Evolutionary conservation across 805 yeast species (phyloP), one percentile per base, ranked within the genome.

Genomic region (Allodekkera sacchari): DNA sequence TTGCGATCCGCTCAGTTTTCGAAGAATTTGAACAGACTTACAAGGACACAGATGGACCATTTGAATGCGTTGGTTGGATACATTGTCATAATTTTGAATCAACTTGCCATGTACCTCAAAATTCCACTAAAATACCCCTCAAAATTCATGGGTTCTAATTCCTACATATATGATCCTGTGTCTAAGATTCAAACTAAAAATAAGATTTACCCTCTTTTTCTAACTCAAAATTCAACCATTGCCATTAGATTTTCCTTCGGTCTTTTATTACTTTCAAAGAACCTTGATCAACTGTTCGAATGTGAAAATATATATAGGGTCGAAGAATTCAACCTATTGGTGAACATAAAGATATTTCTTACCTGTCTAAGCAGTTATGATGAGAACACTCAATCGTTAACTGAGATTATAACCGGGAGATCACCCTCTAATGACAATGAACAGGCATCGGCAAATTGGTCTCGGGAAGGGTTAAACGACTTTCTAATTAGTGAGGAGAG

Each of bases 71-170:
- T 71, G n/a, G 46, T 70, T 17, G 75, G 76, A 2, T 61, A 61
- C 33, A 57, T 67, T 4, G 55, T 67, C 3, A 66, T 67, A 19
- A 43, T 72, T 4, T 57, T 69, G 5, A 44, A 48, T 10, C 38
- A 61, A 18, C 45, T 70, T 4, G 53, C 74, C 5, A 39, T 41
- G 15, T 67, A 71, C 34, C 48, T 72, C 32, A 50, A 49, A 14
- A 56, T 68, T 3, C 63, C 72, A 4, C 45, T 72, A 24, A 57
- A 74, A 25, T 73, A 71, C 38, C 76, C 75, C 0, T 50, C 70
- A 4, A 59, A 60, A 30, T 60, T 62, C 18, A 54, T 55, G 28
- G 77, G 78, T 1, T 63, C 71, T 15, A 62, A 56, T 31, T 64
- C 74, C 1, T 68, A 60, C 36, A 61, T 72, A 15, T 47, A 58